These are phyloP conservation scores for Phellinidium pouzarii DNA, from an alignment of 1,284 basidiomycete genomes.

Conservation along the genomic window DNA sequence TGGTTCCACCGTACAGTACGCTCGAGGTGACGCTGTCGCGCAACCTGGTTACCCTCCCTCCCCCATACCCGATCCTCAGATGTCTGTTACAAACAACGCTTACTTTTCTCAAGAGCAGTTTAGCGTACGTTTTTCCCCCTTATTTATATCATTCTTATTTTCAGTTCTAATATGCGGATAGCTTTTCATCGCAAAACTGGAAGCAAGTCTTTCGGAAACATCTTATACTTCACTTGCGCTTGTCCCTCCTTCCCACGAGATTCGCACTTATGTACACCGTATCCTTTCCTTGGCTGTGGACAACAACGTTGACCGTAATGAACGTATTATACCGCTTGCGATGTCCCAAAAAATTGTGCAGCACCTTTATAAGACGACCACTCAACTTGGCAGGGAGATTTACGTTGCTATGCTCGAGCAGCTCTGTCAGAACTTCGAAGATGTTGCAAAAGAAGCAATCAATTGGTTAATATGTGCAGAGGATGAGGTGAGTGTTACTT, in stretches of 20 bases:
- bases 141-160: constrained; percentile 12
- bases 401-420: constrained; percentile 87
- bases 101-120: constrained; percentile 73
- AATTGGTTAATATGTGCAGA: constrained; percentile 97
- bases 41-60: constrained; percentile 43
- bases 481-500: constrained; percentile 66
- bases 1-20: constrained; percentile 54
- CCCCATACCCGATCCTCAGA: constrained; percentile 27
- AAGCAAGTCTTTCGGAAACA: constrained; percentile 67
- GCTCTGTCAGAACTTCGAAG: constrained; percentile 83
- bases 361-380: constrained; percentile 78
- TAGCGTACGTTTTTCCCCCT: constrained; percentile 38
- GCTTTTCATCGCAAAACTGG: constrained; percentile 71
- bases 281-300: constrained; percentile 76
- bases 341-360: constrained; percentile 96
- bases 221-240: constrained; percentile 59
- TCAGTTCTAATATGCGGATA: constrained; percentile 24
- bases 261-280: constrained; percentile 77
- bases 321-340: constrained; percentile 81
- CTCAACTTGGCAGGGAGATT: constrained; percentile 81
- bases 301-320: constrained; percentile 73
- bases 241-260: constrained; percentile 78
- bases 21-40: constrained; percentile 37
- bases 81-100: constrained; percentile 34
- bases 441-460: constrained; percentile 94